A percentile compares a stretch with the other conserved stretches of the same genome.
These are phyloP conservation scores for Batkoa obscura DNA, from an alignment of 371 early-diverging fungal species.

Conservation along the genomic window DNA sequence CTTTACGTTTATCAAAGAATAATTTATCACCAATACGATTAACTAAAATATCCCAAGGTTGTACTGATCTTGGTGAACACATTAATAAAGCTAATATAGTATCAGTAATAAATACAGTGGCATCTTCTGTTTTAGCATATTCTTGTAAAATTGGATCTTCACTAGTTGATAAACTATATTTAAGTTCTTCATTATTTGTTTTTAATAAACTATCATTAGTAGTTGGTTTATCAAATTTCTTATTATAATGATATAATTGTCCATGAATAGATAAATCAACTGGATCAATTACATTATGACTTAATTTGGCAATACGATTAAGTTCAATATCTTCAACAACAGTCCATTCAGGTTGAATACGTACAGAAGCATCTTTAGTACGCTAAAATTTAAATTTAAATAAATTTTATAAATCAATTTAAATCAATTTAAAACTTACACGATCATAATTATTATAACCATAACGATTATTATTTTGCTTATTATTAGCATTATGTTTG, in stretches of 20 bases:
- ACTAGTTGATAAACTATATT: slow-evolving; percentile 58
- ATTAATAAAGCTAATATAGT: slow-evolving; percentile 75
- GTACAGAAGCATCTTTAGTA: slow-evolving; percentile 72
- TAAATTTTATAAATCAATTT: no score
- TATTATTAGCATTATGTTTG: no score
- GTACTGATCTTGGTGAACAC: slow-evolving; percentile 78
- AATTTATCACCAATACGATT: slow-evolving; percentile 70
- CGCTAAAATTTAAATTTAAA: slow-evolving; percentile 17
- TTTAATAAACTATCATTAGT: slow-evolving; percentile 62
- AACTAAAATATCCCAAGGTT: slow-evolving; percentile 91
- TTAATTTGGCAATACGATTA: slow-evolving; percentile 61
- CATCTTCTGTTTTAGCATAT: slow-evolving; percentile 38
- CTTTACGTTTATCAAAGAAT: slow-evolving; percentile 81
- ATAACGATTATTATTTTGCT: slow-evolving; percentile 16
- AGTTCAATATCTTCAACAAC: slow-evolving; percentile 90
- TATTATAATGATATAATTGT: slow-evolving; percentile 54
- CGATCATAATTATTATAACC: slow-evolving; percentile 31
- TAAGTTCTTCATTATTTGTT: slow-evolving; percentile 35
- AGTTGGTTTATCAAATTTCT: slow-evolving; percentile 65
- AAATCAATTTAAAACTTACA: neutral
- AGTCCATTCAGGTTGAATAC: slow-evolving; percentile 76
- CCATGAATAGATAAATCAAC: slow-evolving; percentile 63
- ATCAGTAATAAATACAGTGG: slow-evolving; percentile 79
- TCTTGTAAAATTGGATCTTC: slow-evolving; percentile 59
- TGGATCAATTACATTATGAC: slow-evolving; percentile 51